phyloP scores from a whole-genome alignment of 108 stramenopile genomes.

The Cylindrotheca closterium region DNA sequence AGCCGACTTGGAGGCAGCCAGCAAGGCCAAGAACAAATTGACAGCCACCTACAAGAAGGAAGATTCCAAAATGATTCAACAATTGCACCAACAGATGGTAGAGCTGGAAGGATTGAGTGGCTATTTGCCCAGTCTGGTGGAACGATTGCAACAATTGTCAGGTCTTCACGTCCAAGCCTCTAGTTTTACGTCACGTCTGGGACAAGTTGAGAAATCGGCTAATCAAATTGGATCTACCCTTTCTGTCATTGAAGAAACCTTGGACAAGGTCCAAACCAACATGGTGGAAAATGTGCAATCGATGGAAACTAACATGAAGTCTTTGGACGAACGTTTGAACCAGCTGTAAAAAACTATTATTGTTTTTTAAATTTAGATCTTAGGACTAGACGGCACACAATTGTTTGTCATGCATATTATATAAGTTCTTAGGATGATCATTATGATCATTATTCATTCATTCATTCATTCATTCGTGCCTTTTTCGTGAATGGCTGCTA shows the following conservation, averaged over 20 bases:
- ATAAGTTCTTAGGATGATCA: too few species aligned
- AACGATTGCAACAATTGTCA: slow-evolving; percentile 65
- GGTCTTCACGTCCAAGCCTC: slow-evolving; percentile 60
- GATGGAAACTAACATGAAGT: slow-evolving; percentile 65
- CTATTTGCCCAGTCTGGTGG: slow-evolving; percentile 58
- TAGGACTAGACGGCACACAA: too few species aligned
- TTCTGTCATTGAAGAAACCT: slow-evolving; percentile 43
- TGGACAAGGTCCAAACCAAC: slow-evolving; percentile 54
- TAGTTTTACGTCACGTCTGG: slow-evolving; percentile 52
- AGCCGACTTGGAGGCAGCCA: slow-evolving; percentile 64
- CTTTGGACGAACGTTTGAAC: slow-evolving; percentile 57
- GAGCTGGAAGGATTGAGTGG: slow-evolving; percentile 68
- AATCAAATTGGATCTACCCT: slow-evolving; percentile 41
- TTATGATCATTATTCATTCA: too few species aligned
- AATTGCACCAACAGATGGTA: slow-evolving; percentile 64
- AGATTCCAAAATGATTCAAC: slow-evolving; percentile 68
- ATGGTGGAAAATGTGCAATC: slow-evolving; percentile 52
- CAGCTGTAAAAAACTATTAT: slow-evolving; percentile 10
- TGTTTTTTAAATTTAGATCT: not conserved
- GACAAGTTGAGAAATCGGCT: slow-evolving; percentile 45
- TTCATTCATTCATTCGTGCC: too few species aligned
- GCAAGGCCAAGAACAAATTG: slow-evolving; percentile 62
- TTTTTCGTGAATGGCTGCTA: too few species aligned
- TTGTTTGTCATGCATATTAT: too few species aligned
- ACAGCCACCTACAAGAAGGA: slow-evolving; percentile 38